Evolutionary conservation across 2,329 filamentous ascomycete genomes (phyloP), one percentile per base, ranked within the genome.

Genomic region (Gremmenia infestans): DNA sequence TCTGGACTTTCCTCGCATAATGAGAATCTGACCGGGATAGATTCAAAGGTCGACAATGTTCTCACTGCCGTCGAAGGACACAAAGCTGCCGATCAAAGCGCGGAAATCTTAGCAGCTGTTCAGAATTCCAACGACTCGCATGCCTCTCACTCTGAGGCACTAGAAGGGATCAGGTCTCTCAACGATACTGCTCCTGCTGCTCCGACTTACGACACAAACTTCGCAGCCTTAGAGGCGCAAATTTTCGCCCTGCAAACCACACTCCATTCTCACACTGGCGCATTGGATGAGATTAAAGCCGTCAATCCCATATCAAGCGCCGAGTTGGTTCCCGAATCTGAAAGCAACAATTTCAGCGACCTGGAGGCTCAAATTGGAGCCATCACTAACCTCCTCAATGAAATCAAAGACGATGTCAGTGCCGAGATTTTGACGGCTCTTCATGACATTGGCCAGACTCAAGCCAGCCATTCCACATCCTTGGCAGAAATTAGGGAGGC

Each of bases 361-460:
- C 22, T 58, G n/a, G 48, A 53, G 8, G 60, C 55, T 4, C 59
- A 67, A n/a, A 49, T 67, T 8, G 55, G 52, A 17, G 45, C 48
- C 6, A 66, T 67, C 32, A 63, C 60, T n/a, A 54, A 46, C 22
- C 25, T 65, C 1, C 56, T 70, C 1, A 60, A 50, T 14, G 68
- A 70, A 52, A 61, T 70, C 47, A 68, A 67, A 51, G 65, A 68
- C n/a, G 65, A 70, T 53, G 60, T 70, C 14, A 59, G 57, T 22
- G 66, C 67, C 11, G 67, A 69, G 39, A 68, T 69, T 8, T 54
- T 70, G 12, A 68, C 65, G n/a, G 56, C 64, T 14, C 55, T 70
- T 2, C 64, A 68, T 48, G 62, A 64, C 32, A 40, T 64, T 23
- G 60, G 54, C 5, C 62, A 67, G 35, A 46, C 54, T 4, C 61